Evolutionary conservation across 768 basidiomycete genomes (phyloP), one percentile per base, ranked within the genome.

Genomic region (Multifurca ochricompacta): DNA sequence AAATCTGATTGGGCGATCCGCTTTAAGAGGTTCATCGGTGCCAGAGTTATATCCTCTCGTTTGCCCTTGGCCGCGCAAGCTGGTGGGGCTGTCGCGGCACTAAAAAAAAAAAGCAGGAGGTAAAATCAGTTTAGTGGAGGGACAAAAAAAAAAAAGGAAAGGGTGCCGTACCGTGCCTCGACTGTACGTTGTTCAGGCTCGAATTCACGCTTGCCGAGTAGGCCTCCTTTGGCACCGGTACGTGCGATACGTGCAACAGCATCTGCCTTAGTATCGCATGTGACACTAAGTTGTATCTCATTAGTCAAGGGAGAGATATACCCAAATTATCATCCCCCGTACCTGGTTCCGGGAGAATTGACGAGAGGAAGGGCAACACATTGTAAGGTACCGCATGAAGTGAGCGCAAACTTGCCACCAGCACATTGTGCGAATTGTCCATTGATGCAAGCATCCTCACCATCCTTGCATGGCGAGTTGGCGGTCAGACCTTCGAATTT

Each of bases 1-100:
- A 67, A 72, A 51, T 73, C 72, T 3, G 53, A 59, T 44, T 71
- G 73, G 1, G 68, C 71, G 44, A 71, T 64, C n/a, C 68, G 66
- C 56, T 59, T 63, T 21, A 49, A 13, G 11, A 56, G 23, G 11
- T 8, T 16, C 4, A 19, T 31, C 7, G 18, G 3, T 3, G 11
- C 25, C 9, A 5, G 23, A 16, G 61, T 59, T n/a, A 65, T 48
- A 19, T 57, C 8, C 6, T 48, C 37, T 57, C 48, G 25, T 54
- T 55, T 45, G 34, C 31, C 25, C 43, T 53, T 63, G 2, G 27
- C 42, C 9, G 21, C 11, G 42, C 59, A 58, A 14, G 56, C 59
- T 6, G 59, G 28, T 16, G 59, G 59, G 0, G 47, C 55, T 1
- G 37, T 51, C 16, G 21, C 27, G 4, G 21, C 37, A 1, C 19